Evolutionary conservation across 768 basidiomycete genomes (phyloP).

Genomic region (Rhizopogon sp.): DNA sequence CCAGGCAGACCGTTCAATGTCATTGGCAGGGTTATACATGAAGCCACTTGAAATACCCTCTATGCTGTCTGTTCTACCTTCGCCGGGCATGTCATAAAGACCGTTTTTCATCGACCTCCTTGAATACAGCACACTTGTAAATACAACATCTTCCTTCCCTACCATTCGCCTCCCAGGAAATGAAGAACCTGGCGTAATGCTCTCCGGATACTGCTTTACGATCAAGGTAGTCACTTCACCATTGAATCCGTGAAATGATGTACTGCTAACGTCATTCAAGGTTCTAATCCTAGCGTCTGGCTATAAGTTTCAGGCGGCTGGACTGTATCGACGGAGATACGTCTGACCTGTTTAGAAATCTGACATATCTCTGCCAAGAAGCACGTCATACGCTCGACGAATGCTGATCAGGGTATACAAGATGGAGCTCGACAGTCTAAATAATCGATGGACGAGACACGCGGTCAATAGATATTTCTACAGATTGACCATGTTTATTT

Average conservation of each 20-base stretch:
- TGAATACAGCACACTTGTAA: conserved; percentile 78
- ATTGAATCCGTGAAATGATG: conserved; percentile 1
- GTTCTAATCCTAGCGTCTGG: conserved; percentile 59
- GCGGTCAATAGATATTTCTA: conserved; percentile 68
- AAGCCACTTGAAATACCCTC: conserved; percentile 28
- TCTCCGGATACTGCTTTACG: conserved; percentile 85
- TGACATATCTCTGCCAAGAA: conserved; percentile 37
- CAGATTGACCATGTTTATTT: conserved; percentile 57
- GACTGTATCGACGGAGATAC: conserved; percentile 85
- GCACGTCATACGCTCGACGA: conserved; percentile 63
- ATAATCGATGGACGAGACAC: conserved; percentile 65
- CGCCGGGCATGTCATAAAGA: conserved; percentile 85
- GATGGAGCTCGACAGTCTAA: conserved; percentile 65
- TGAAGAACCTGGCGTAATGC: conserved; percentile 78
- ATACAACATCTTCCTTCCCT: conserved; percentile 16
- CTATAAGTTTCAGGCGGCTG: conserved; percentile 83
- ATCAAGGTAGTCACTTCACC: conserved; percentile 57
- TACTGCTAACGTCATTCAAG: conserved; percentile 53
- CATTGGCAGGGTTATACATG: conserved; percentile 71
- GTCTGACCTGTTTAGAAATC: conserved; percentile 9
- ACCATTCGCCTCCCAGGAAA: conserved; percentile 47
- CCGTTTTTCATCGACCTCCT: conserved; percentile 72
- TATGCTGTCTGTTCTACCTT: conserved; percentile 71
- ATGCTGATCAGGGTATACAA: conserved; percentile 65
- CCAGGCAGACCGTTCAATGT: conserved; percentile 62